Conservation (phyloP, 1,139 yeast species). For the Geotrichum klebahnii region DNA sequence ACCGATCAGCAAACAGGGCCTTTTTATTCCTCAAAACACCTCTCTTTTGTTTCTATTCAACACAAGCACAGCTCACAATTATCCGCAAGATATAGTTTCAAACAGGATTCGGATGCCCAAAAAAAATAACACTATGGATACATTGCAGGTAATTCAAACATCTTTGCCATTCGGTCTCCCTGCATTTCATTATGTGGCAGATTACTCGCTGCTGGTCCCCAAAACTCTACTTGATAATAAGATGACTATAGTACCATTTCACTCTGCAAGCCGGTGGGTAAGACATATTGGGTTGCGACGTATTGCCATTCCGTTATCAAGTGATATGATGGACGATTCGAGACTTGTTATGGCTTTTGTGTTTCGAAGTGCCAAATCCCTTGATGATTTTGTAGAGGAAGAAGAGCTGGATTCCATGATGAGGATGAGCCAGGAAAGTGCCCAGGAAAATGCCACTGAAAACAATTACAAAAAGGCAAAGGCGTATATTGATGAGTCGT, state of each 20-base stretch:
- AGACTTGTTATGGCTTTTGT: slow-evolving; percentile 28
- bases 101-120: slow-evolving; percentile 1
- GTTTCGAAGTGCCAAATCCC: slow-evolving; percentile 25
- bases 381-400: slow-evolving; percentile 18
- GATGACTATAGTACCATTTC: slow-evolving; percentile 17
- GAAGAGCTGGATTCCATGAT: slow-evolving; percentile 1
- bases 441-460: background rate
- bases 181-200: slow-evolving; percentile 26
- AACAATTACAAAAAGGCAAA: slow-evolving; percentile 22
- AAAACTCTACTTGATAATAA: slow-evolving; percentile 9
- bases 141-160: slow-evolving; percentile 26
- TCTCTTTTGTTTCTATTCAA: slow-evolving; percentile 31
- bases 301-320: slow-evolving; percentile 26
- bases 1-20: slow-evolving; percentile 23
- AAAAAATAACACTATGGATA: background rate
- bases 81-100: slow-evolving; percentile 1
- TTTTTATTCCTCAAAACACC: slow-evolving; percentile 29
- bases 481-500: slow-evolving; percentile 24
- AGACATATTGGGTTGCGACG: slow-evolving; percentile 23
- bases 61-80: slow-evolving; percentile 20
- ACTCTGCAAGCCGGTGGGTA: slow-evolving; percentile 27
- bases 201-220: slow-evolving; percentile 29
- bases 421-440: background rate
- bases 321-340: slow-evolving; percentile 22
- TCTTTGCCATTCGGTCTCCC: slow-evolving; percentile 32